Percentiles rank a stretch among this genome's conserved stretches.
Evolutionary conservation across 2,329 filamentous ascomycete genomes (phyloP).

Genomic region (Niveomyces coronatus): DNA sequence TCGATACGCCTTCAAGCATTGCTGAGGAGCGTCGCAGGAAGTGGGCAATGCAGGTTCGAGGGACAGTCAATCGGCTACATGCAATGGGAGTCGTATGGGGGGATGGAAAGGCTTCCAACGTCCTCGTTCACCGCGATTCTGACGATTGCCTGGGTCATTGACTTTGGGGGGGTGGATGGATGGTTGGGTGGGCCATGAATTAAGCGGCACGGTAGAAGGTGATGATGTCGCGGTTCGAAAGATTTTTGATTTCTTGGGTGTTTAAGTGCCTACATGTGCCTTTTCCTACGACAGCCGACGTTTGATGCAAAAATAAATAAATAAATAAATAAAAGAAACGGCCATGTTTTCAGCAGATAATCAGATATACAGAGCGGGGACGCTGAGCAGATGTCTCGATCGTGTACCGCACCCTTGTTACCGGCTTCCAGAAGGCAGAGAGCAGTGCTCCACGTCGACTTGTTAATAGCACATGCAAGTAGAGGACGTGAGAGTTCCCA

Average conservation of each 20-base stretch:
- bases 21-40: constrained; percentile 2
- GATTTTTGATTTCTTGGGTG: constrained; percentile 2
- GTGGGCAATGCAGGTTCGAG: constrained; percentile 4
- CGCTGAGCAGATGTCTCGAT: too few relatives aligned
- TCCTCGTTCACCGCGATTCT: constrained; percentile 23
- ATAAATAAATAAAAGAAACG: too few relatives aligned
- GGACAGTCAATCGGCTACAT: constrained; percentile 14
- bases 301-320: too few relatives aligned
- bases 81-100: constrained; percentile 19
- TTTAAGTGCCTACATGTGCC: too few relatives aligned
- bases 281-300: too few relatives aligned
- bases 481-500: too few relatives aligned
- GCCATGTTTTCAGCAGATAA: too few relatives aligned
- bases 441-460: too few relatives aligned
- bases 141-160: constrained; percentile 26
- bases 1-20: constrained; percentile 6
- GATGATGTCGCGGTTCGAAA: constrained; percentile 13
- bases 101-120: constrained; percentile 21
- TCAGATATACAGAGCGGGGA: too few relatives aligned
- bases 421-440: too few relatives aligned
- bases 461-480: too few relatives aligned
- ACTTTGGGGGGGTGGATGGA: constrained; percentile 28
- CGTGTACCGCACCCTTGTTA: too few relatives aligned
- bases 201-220: constrained; percentile 24
- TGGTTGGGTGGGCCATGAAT: constrained; percentile 27